These are phyloP conservation scores for Botryosphaeria dothidea DNA, from an alignment of 2,329 filamentous ascomycete species.

Conservation along the genomic window DNA sequence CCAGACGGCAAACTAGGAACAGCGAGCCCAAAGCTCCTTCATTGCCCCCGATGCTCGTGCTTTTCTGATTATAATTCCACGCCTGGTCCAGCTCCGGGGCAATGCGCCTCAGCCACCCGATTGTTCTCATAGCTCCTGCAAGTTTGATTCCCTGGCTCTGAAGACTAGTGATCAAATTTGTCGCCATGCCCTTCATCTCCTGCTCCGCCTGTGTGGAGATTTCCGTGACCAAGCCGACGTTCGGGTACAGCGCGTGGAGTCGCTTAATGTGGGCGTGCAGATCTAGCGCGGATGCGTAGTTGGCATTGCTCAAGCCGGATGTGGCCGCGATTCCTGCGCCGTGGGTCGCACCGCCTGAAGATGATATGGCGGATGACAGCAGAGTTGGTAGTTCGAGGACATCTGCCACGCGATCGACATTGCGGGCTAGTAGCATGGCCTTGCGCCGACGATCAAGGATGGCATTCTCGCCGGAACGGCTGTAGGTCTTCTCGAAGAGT, in stretches of 20 bases:
- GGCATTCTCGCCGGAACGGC: constrained; percentile 64
- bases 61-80: constrained; percentile 31
- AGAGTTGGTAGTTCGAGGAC: constrained; percentile 87
- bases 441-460: constrained; percentile 74
- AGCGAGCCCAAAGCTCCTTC: constrained; percentile 76
- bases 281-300: constrained; percentile 87
- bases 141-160: constrained; percentile 80
- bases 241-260: constrained; percentile 77
- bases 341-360: constrained; percentile 42
- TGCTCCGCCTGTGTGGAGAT: constrained; percentile 77
- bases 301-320: constrained; percentile 53
- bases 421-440: constrained; percentile 78
- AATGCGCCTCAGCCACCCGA: constrained; percentile 86
- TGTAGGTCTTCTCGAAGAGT: constrained; percentile 79
- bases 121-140: constrained; percentile 83
- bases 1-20: constrained; percentile 83
- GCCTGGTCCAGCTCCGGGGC: constrained; percentile 71
- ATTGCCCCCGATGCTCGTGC: constrained; percentile 28
- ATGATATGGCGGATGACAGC: constrained; percentile 74
- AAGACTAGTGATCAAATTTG: constrained; percentile 76
- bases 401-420: constrained; percentile 86
- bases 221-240: constrained; percentile 71
- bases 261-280: constrained; percentile 91
- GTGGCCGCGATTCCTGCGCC: constrained; percentile 43
- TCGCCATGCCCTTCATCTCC: constrained; percentile 85